Conservation (phyloP, 306 rosid species). For the Quercus agrifolia region DNA sequence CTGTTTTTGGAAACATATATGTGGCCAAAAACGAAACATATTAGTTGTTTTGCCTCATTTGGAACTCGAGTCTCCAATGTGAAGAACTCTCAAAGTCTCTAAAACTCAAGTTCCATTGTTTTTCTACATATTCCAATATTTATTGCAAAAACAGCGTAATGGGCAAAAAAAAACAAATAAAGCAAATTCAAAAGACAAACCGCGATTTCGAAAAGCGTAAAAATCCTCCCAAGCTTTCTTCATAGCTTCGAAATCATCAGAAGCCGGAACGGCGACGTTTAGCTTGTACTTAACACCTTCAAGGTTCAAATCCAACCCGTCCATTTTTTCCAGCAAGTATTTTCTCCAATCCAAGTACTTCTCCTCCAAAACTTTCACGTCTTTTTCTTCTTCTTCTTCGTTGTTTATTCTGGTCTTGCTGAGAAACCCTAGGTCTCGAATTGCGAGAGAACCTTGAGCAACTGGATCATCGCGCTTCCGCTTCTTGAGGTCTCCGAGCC, state of each 20-base stretch:
- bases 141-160: too few relatives aligned
- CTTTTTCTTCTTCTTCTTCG: slow-evolving; percentile 13
- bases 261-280: slow-evolving; percentile 39
- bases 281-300: slow-evolving; percentile 74
- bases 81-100: too few relatives aligned
- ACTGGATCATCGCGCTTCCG: slow-evolving; percentile 84
- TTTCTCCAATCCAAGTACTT: slow-evolving; percentile 55
- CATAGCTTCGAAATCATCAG: slow-evolving; percentile 58
- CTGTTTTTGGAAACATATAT: too few relatives aligned
- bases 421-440: slow-evolving; percentile 61
- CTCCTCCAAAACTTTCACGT: slow-evolving; percentile 37
- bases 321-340: slow-evolving; percentile 51
- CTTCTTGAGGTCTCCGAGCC: slow-evolving; percentile 59
- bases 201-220: slow-evolving; percentile 56
- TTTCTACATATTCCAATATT: too few relatives aligned
- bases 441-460: slow-evolving; percentile 52
- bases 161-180: too few relatives aligned
- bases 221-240: slow-evolving; percentile 71
- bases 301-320: slow-evolving; percentile 72
- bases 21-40: too few relatives aligned
- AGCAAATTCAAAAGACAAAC: slow-evolving; percentile 16
- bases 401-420: neutral
- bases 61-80: too few relatives aligned
- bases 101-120: too few relatives aligned
- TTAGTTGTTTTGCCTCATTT: too few relatives aligned